Evolutionary conservation across 768 basidiomycete species (phyloP), one percentile per base, ranked within the genome.

Genomic region (Xerocomellus amylosporus): DNA sequence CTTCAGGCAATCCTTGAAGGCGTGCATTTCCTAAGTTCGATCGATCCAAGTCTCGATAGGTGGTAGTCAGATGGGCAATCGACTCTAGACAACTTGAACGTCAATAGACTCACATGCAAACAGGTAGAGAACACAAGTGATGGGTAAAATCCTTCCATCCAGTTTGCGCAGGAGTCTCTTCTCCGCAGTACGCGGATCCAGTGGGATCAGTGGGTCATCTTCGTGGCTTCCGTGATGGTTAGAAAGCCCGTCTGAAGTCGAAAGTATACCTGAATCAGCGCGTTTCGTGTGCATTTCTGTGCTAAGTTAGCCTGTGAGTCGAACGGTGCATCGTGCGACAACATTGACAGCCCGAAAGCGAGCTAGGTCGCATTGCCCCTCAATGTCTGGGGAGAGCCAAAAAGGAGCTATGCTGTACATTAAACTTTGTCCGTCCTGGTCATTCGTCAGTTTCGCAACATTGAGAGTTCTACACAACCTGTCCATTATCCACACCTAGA

Each of bases 21-120:
- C 88, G 79, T 44, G 90, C 90, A 64, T 92, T 91, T 15, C 89
- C 90, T 38, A 90, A 65, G 64, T 90, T 90, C 0, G 86, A 84
- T 50, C 90, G 81, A 67, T 92, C 90, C 46, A 93, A 75, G 65
- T 85, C 70, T 73, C 46, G 34, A 50, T 19, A 36, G 15, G 46
- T 34, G 19, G 33, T 9, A 15, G 47, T 53, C 42, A 53, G 41
- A 45, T 13, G 8, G 10, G n/a, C 5, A 19, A 30, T 10, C 9
- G 15, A 34, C 5, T 14, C 2, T 31, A 9, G 39, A 39, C 22
- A 17, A 48, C 17, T n/a, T n/a, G n/a, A n/a, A n/a, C n/a, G 34
- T 33, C 37, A 46, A 46, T 14, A 41, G 43, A 79, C 85, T 68
- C 53, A 87, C 88, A 90, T 30, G 87, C 86, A 67, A 86, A 89